Evolutionary conservation across 2,329 filamentous ascomycete species (phyloP).

Genomic region (Zymoseptoria tritici): DNA sequence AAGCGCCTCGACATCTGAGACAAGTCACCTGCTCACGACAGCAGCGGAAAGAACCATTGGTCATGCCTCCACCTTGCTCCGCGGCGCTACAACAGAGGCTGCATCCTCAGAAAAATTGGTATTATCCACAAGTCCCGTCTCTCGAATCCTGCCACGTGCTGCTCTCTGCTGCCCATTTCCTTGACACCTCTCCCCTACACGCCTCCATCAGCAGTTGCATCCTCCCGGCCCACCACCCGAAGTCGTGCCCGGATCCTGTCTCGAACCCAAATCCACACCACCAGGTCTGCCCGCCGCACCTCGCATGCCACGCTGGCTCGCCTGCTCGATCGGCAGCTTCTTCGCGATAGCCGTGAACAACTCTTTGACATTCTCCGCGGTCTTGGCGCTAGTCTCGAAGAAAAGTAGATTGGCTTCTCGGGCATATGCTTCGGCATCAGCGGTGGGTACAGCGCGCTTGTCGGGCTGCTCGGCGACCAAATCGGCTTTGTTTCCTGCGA

Average conservation of each 20-base stretch:
- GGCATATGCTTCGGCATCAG: conserved; percentile 91
- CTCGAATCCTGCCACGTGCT: background rate
- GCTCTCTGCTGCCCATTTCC: background rate
- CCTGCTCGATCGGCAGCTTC: conserved; percentile 94
- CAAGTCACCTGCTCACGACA: background rate
- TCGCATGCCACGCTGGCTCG: conserved; percentile 78
- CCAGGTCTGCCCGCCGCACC: conserved; percentile 48
- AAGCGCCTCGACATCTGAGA: background rate
- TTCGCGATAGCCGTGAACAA: conserved; percentile 96
- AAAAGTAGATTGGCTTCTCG: conserved; percentile 89
- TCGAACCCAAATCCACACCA: conserved; percentile 60
- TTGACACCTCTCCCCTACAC: background rate
- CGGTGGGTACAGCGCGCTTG: conserved; percentile 82
- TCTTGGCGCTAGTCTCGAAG: conserved; percentile 98
- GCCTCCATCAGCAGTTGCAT: conserved; percentile 53
- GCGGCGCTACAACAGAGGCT: background rate
- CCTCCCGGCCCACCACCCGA: conserved; percentile 46
- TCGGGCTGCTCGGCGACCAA: conserved; percentile 89
- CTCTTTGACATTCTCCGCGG: conserved; percentile 89
- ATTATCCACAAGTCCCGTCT: background rate
- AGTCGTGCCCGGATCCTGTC: conserved; percentile 53
- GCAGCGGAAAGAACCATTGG: background rate
- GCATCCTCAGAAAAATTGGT: background rate
- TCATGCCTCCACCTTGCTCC: background rate
- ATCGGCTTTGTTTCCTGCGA: conserved; percentile 97